Conservation (phyloP, 176 grass and related monocot species). For the Aegilops longissima region DNA sequence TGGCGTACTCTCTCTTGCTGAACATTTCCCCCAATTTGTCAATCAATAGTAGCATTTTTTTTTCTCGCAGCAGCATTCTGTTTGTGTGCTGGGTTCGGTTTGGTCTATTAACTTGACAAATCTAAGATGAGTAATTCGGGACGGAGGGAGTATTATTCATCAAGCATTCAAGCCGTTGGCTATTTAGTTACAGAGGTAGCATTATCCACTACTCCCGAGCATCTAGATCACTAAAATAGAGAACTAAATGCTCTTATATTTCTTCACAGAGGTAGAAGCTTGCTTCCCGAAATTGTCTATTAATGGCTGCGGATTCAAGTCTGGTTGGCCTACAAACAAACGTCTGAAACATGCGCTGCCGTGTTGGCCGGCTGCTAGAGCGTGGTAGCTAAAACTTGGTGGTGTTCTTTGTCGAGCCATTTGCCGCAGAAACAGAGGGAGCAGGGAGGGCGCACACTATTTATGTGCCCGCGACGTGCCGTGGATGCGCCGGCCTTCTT, state of each 20-base stretch:
- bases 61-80: background rate
- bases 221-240: no score
- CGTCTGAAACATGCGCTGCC: background rate
- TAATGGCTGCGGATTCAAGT: background rate
- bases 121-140: no score
- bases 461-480: background rate
- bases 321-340: background rate
- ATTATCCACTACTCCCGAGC: background rate
- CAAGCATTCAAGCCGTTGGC: background rate
- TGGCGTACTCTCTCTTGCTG: background rate
- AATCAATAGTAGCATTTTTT: background rate
- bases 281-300: background rate
- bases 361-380: background rate
- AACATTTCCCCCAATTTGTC: conserved; percentile 1
- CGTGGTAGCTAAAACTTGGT: background rate
- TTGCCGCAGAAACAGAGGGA: background rate
- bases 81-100: background rate
- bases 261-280: background rate
- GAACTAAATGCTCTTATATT: no score
- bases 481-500: background rate
- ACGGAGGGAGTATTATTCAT: background rate
- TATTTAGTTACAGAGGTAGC: no score
- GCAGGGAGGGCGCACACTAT: background rate
- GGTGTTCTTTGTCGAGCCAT: background rate
- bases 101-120: background rate